Evolutionary conservation across 306 rosid genomes (phyloP), one percentile per base, ranked within the genome.

Genomic region (Nissolia schottii): DNA sequence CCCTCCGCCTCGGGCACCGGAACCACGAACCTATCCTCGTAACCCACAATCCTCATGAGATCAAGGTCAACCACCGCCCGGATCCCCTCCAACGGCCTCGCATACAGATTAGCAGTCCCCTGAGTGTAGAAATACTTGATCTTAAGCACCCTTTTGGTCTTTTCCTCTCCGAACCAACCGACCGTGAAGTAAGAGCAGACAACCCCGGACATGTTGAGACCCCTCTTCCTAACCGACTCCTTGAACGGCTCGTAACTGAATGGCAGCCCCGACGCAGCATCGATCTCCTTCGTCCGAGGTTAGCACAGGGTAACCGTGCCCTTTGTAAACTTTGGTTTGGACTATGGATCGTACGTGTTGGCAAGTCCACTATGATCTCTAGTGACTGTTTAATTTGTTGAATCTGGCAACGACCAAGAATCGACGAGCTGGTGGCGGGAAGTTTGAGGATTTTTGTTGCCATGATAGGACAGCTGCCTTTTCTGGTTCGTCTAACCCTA

Each of bases 401-500:
- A 15, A 64, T 6, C 86, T 76, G 25, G 77, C 70, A 4, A 66
- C 53, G 45, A 83, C 89, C 1, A 41, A 73, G 69, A 80, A 85
- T 31, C 75, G 83, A 12, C 87, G 87, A 0, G 84, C 79, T 5
- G 64, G 82, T 2, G 2, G 45, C 0, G 16, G 28, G 38, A 67
- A 15, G 8, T 64, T 38, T 9, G 58, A 77, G 35, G 83, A 85
- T 5, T n/a, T n/a, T n/a, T n/a, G n/a, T n/a, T 70, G 64, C 87
- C 83, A 82, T 70, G 80, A 53, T 9, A 78, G 68, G 46, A 80
- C 7, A 3, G 74, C 9, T n/a, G 71, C 35, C 20, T 87, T 87
- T 31, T 80, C 71, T 0, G 87, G 89, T 20, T 87, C 89, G 15
- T 85, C 89, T 38, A 87, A 63, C n/a, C 86, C 87, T 1, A 85